Base-by-base conservation (phyloP, 352 stramenopile species). In the Phytophthora constricta region DNA sequence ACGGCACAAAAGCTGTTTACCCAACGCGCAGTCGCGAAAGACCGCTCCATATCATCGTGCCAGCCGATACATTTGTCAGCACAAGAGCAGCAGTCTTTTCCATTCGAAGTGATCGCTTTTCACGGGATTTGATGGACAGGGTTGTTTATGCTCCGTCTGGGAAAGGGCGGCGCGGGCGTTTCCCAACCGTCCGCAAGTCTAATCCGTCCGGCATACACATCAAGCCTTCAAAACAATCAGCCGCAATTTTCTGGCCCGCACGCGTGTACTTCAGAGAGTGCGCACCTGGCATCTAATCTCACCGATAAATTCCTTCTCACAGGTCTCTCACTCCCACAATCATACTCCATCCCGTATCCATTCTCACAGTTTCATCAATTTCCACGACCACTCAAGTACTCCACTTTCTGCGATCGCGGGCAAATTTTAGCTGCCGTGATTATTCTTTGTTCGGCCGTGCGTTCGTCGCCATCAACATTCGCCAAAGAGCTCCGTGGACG, bases 391-490 rank as follows among this genome's bases (percentile, higher is more conserved):
- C n/a, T n/a, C n/a, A n/a, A n/a, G n/a, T n/a, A n/a, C n/a, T n/a
- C n/a, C n/a, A n/a, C n/a, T n/a, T n/a, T n/a, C n/a, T n/a, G n/a
- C n/a, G n/a, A n/a, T n/a, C n/a, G n/a, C n/a, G n/a, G n/a, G n/a
- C n/a, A n/a, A n/a, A n/a, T n/a, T n/a, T n/a, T n/a, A n/a, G n/a
- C n/a, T n/a, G 27, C 13, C 27, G 59, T 77, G 72, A 80, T 80
- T 80, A 80, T 80, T 68, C n/a, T 70, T 53, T 62, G 57, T 33
- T 22, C n/a, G 16, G 26, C 58, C 23, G 54, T 68, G 17, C 19
- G 31, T 25, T 70, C 51, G 72, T 68, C 59, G 52, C 56, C 72
- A 74, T 80, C 68, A 80, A 74, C 70, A 77, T 72, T 79, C 59
- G 53, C 53, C 57, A 79, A 76, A 46, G 37, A 51, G 57, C 51